Conservation (phyloP, 495 filamentous ascomycete species). For the Staphylotrichum tortipilum region DNA sequence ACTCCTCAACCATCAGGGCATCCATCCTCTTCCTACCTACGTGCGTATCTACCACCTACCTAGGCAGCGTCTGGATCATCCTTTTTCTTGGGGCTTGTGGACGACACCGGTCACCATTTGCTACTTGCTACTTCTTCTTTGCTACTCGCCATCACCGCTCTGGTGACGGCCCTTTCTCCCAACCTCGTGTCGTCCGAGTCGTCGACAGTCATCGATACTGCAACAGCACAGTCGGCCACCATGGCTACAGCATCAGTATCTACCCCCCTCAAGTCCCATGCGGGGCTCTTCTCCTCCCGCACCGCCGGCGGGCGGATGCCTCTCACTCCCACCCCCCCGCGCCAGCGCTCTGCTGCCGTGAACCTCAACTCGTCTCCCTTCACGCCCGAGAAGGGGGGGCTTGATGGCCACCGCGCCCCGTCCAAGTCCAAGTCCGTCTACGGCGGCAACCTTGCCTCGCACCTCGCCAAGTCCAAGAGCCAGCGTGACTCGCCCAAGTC, state of each 20-base stretch:
- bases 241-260: conserved; percentile 88
- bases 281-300: conserved; percentile 82
- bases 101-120: no score
- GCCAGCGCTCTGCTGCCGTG: conserved; percentile 37
- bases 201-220: conserved; percentile 36
- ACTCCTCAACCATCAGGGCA: no score
- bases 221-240: conserved; percentile 30
- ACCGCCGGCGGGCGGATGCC: conserved; percentile 92
- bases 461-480: conserved; percentile 59
- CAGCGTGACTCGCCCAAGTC: conserved; percentile 81
- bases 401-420: conserved; percentile 41
- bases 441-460: conserved; percentile 58
- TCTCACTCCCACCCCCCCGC: conserved; percentile 85
- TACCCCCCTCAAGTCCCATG: conserved; percentile 89
- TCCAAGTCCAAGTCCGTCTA: conserved; percentile 65
- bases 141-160: conserved; percentile 12
- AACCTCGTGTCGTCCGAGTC: conserved; percentile 24
- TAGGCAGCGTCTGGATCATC: no score
- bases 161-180: background rate
- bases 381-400: conserved; percentile 59
- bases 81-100: no score
- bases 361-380: conserved; percentile 62
- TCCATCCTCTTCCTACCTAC: no score
- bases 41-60: no score
- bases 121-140: no score